Conservation (phyloP, 2,329 filamentous ascomycete species). For the Aureobasidium subglaciale region DNA sequence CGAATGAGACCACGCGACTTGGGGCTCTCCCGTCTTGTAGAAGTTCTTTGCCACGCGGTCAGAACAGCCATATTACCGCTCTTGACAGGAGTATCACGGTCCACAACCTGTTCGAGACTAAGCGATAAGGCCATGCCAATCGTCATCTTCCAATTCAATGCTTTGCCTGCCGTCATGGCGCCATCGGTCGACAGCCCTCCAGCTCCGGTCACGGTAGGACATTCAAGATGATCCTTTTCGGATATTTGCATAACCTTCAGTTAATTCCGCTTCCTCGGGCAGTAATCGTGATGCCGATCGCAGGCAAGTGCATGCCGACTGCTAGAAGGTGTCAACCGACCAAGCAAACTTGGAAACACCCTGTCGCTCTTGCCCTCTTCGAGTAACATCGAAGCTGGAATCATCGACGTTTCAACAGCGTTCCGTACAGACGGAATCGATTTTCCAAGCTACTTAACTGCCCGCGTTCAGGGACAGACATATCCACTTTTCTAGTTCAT, state of each 20-base stretch:
- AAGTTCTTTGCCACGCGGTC: conserved; percentile 1
- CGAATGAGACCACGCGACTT: conserved; percentile 2
- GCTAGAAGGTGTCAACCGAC: no score
- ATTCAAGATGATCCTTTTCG: not conserved
- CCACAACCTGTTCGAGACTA: conserved; percentile 9
- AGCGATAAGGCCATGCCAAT: not conserved
- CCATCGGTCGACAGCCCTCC: not conserved
- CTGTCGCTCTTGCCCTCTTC: not conserved
- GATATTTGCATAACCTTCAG: not conserved
- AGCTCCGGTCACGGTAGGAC: not conserved
- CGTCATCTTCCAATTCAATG: not conserved
- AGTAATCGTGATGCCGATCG: not conserved
- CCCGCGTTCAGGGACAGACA: not conserved
- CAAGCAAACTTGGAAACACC: not conserved
- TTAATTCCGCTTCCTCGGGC: not conserved
- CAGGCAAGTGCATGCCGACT: not conserved
- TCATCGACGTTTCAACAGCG: not conserved
- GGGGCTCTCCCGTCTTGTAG: not conserved
- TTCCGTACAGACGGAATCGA: not conserved
- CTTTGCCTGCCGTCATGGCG: not conserved
- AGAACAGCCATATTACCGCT: conserved; percentile 7
- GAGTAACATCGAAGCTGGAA: not conserved
- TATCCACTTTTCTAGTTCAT: conserved; percentile 9
- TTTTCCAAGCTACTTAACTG: not conserved
- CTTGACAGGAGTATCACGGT: conserved; percentile 6